A percentile compares a stretch with the other conserved stretches of the same genome.
Conservation (phyloP, 1,284 basidiomycete genomes). For the Sanghuangporus sanghuang region DNA sequence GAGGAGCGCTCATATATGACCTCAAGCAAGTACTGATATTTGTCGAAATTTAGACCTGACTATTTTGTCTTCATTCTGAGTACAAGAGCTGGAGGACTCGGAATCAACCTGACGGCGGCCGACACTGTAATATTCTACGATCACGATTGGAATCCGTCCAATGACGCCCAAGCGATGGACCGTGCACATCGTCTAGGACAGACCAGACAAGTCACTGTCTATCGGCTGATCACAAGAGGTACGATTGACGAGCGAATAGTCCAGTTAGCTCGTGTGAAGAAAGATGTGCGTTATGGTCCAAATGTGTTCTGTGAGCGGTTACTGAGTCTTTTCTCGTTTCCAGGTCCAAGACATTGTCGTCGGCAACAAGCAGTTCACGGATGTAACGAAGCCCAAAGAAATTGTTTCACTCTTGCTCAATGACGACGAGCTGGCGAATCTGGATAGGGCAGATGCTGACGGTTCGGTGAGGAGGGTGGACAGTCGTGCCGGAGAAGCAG, state of each 20-base stretch:
- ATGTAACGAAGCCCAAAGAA: conserved; percentile 93
- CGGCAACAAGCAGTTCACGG: conserved; percentile 90
- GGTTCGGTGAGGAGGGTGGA: conserved; percentile 34
- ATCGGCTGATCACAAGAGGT: conserved; percentile 92
- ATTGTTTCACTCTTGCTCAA: conserved; percentile 95
- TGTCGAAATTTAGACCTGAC: conserved; percentile 59
- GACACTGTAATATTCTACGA: conserved; percentile 99
- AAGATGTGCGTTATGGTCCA: conserved; percentile 62
- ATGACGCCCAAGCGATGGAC: conserved; percentile 99
- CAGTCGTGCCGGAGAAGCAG: conserved; percentile 31
- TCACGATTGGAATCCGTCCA: conserved; percentile 99
- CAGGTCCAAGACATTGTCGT: conserved; percentile 99
- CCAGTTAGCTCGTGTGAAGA: conserved; percentile 90
- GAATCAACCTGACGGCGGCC: conserved; percentile 97
- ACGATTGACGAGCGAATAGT: conserved; percentile 99
- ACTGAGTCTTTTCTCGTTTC: neutral
- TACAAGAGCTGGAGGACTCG: conserved; percentile 94
- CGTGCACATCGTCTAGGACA: conserved; percentile 98
- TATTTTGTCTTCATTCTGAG: conserved; percentile 96
- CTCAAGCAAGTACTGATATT: neutral
- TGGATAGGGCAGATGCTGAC: conserved; percentile 34
- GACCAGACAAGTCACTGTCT: conserved; percentile 98
- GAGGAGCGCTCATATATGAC: conserved; percentile 23
- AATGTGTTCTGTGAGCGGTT: neutral
- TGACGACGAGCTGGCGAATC: conserved; percentile 80